Base-by-base conservation (phyloP, 148 eudicot species). In the Amaranthus hypochondriacus region DNA sequence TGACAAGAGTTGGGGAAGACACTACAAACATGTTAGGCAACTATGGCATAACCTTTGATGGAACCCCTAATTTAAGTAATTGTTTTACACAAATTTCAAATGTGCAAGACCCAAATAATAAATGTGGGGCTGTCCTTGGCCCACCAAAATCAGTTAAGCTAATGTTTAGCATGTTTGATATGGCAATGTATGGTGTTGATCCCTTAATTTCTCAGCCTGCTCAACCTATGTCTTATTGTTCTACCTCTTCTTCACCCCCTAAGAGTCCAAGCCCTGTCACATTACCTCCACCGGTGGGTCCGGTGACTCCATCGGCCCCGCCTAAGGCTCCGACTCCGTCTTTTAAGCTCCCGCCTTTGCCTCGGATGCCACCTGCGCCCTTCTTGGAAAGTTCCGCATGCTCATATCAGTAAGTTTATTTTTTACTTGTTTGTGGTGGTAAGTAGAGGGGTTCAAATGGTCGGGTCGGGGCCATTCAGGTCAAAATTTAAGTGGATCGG, bases 191-290 rank as follows among this genome's bases (percentile, higher is more conserved):
- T 73, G 56, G 77, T 1, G 96, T 83, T 59, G 87, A 95, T 77
- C 88, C 93, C 12, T 78, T 95, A 55, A 77, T 92, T 51, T 86
- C 96, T 76, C 91, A 90, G 78, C 99, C 99, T 58, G 82, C 86
- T 21, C 68, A 90, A 69, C 96, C 97, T 39, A 79, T 79, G 90
- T 73, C 96, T 68, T 83, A 76, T 67, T 95, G 97, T 71, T 81
- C 84, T 4, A 75, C 65, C 6, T 76, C 90, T 9, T 11, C 72
- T 13, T 3, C 76, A 52, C 79, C 89, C 2, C 66, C 63, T 4
- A 56, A 59, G 0, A 11, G 60, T 4, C 21, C 66, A 12, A 66
- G 5, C 0, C 77, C 84, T 18, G 15, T 64, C 50, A 5, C 70
- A 5, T 56, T 55, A 15, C 82, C 74, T 1, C 77, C 80, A 0